Conservation (phyloP, 2,329 filamentous ascomycete genomes). For the Verticillium zaregamsianum region DNA sequence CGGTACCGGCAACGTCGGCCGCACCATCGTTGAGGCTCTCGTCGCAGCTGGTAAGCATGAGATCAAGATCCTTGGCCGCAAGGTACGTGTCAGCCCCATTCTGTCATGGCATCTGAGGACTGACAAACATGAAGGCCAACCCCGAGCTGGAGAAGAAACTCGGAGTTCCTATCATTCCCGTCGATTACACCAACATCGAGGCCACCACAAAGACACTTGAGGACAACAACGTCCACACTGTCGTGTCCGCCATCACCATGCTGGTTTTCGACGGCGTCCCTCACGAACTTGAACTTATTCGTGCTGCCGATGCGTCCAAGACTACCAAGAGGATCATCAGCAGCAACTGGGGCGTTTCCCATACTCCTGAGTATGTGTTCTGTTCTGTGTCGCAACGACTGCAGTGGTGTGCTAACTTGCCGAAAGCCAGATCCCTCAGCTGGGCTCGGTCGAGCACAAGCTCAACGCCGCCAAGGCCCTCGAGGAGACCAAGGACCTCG, state of each 20-base stretch:
- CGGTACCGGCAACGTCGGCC: conserved; percentile 40
- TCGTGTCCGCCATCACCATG: conserved; percentile 36
- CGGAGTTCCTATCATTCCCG: conserved; percentile 16
- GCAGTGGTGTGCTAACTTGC: no score
- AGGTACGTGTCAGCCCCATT: conserved; percentile 19
- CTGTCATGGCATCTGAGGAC: neutral
- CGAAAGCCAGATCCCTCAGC: neutral
- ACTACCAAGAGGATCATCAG: conserved; percentile 35
- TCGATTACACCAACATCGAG: conserved; percentile 20
- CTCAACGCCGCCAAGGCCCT: conserved; percentile 15
- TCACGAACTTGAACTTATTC: conserved; percentile 36
- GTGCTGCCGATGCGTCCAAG: conserved; percentile 33
- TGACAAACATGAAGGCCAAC: conserved; percentile 8
- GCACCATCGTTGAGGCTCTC: conserved; percentile 40
- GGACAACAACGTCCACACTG: conserved; percentile 34
- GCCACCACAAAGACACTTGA: conserved; percentile 18
- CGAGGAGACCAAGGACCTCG: conserved; percentile 21
- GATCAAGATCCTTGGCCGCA: conserved; percentile 35
- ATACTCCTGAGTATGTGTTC: conserved; percentile 22
- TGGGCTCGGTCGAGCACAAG: neutral
- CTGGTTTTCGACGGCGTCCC: conserved; percentile 19
- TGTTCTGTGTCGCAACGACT: no score
- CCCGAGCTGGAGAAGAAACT: conserved; percentile 16
- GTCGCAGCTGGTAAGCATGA: conserved; percentile 26
- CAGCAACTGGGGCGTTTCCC: conserved; percentile 33